Base-by-base conservation (phyloP, 371 early-diverging fungal genomes). In the Mucor irregularis region DNA sequence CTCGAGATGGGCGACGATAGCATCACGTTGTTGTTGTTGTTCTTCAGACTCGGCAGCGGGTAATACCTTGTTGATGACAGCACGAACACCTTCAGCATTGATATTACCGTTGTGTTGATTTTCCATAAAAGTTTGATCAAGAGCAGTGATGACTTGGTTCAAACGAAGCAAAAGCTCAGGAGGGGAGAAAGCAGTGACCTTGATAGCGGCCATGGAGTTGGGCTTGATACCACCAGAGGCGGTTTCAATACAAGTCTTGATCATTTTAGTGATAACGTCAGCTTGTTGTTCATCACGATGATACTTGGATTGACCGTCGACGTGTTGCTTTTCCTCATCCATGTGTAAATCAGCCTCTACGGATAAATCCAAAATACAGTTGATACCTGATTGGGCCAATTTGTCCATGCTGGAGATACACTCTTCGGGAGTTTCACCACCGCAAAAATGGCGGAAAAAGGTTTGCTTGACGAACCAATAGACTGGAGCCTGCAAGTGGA, bases 401-500 rank as follows among this genome's bases (percentile, higher is more conserved):
- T 62, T 46, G 34, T 81, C 80, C 92, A 98, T 95, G 14, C 87
- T 86, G n/a, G 87, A 85, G 8, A 87, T 73, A 54, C 94, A 91
- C 62, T 95, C 95, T 11, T 84, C 85, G 26, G 90, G 80, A 14
- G 88, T 87, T 72, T 98, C 97, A 53, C 98, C 98, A 37, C 94
- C 96, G 66, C 95, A 95, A 70, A 96, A 96, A 57, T 92, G 92
- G 26, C 80, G 80, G 74, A 95, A 96, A 74, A 95, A 92, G 13
- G 95, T 93, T 35, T 81, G 77, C 69, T 86, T 88, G 52, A 95
- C 76, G n/a, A 90, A 65, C 65, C 81, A 84, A 64, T 93, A 83
- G 9, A 82, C 72, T 6, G 80, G 77, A 2, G 71, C 58, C 19
- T 81, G 66, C 29, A 92, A 44, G n/a, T 80, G 73, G 33, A 89